phyloP scores from a whole-genome alignment of 495 filamentous ascomycete genomes.

The Hamigera avellanea region DNA sequence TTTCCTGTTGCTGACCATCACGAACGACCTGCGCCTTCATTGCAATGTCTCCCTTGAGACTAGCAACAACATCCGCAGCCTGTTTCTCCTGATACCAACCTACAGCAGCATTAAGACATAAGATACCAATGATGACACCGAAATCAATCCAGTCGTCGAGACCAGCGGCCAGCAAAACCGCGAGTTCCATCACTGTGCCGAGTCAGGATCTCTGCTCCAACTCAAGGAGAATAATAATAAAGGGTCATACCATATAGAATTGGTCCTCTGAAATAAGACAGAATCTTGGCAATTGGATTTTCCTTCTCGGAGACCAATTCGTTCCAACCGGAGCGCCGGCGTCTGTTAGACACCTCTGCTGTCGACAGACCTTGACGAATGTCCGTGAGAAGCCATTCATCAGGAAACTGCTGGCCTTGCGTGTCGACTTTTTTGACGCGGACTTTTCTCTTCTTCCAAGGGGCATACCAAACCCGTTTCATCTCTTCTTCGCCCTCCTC shows the following conservation, averaged over 20 bases:
- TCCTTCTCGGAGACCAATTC: conserved; percentile 64
- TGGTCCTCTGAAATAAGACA: conserved; percentile 67
- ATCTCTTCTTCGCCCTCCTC: conserved; percentile 17
- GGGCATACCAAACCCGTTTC: conserved; percentile 38
- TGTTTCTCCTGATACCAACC: conserved; percentile 83
- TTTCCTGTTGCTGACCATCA: conserved; percentile 50
- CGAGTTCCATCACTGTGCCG: conserved; percentile 63
- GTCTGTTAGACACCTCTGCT: conserved; percentile 43
- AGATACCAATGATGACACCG: conserved; percentile 71
- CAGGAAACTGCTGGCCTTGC: conserved; percentile 39
- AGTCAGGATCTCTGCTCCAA: conserved; percentile 15
- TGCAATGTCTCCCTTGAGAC: conserved; percentile 70
- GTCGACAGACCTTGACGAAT: conserved; percentile 47
- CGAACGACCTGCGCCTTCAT: conserved; percentile 60
- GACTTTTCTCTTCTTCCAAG: conserved; percentile 46
- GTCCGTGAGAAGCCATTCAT: conserved; percentile 63
- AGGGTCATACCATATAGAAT: conserved; percentile 62
- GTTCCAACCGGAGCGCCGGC: conserved; percentile 56
- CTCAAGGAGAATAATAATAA: background rate
- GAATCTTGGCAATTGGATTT: conserved; percentile 58
- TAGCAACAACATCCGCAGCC: conserved; percentile 70
- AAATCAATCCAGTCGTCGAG: conserved; percentile 71
- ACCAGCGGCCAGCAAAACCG: conserved; percentile 63
- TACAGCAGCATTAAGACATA: conserved; percentile 62
- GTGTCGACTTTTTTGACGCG: conserved; percentile 26